These are phyloP conservation scores for Naganishia kalamii DNA, from an alignment of 768 basidiomycete species.

Conservation along the genomic window DNA sequence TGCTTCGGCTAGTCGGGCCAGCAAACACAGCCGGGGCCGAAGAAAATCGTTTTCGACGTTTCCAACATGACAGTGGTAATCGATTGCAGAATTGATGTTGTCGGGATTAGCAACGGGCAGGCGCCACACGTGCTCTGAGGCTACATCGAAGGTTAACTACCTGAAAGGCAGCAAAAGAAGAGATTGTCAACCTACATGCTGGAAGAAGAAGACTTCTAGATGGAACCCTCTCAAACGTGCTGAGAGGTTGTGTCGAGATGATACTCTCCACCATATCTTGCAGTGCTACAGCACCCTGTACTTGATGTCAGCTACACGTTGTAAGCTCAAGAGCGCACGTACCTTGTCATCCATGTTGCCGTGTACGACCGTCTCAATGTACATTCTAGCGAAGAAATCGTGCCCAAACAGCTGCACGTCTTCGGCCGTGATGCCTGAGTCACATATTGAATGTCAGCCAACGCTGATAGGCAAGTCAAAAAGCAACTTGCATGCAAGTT, in stretches of 20 bases:
- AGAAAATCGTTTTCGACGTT: slow-evolving; percentile 58
- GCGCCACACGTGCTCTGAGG: slow-evolving; percentile 63
- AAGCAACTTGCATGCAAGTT: slow-evolving; percentile 60
- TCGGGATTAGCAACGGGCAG: slow-evolving; percentile 68
- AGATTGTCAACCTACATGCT: slow-evolving; percentile 51
- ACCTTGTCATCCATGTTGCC: slow-evolving; percentile 85
- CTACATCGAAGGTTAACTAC: slow-evolving; percentile 47
- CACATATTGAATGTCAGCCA: neutral
- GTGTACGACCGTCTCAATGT: slow-evolving; percentile 65
- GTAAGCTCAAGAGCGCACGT: slow-evolving; percentile 37
- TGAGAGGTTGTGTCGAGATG: slow-evolving; percentile 55
- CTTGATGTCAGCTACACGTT: neutral
- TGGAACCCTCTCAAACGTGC: slow-evolving; percentile 54
- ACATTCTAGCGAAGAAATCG: slow-evolving; percentile 59
- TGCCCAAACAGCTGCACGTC: slow-evolving; percentile 62
- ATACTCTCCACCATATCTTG: slow-evolving; percentile 65
- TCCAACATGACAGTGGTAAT: slow-evolving; percentile 79
- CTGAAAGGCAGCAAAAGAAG: neutral
- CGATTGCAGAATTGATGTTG: slow-evolving; percentile 77
- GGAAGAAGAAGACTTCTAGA: slow-evolving; percentile 62
- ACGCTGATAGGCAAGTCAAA: neutral
- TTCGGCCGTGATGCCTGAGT: slow-evolving; percentile 67
- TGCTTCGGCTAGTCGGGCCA: slow-evolving; percentile 79
- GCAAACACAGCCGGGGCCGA: slow-evolving; percentile 64
- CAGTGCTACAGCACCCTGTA: slow-evolving; percentile 69